These are phyloP conservation scores for Malus hybrid DNA, from an alignment of 331 rosid genomes.

Conservation along the genomic window DNA sequence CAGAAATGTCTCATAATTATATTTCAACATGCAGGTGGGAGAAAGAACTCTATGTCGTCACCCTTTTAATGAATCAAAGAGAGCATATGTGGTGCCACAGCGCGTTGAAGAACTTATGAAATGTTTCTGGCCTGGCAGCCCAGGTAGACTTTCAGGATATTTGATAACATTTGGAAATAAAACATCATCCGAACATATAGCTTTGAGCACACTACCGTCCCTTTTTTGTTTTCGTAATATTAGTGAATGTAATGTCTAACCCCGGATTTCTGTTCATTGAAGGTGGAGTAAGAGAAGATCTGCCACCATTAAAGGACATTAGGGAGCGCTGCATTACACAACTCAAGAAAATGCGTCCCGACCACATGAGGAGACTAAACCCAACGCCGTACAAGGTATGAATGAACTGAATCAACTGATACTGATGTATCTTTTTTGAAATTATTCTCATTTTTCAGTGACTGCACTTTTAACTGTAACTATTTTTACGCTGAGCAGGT, in stretches of 20 bases:
- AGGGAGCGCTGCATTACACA: constrained; percentile 74
- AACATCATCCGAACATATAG: background rate
- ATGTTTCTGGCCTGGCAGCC: constrained; percentile 80
- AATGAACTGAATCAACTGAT: background rate
- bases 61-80: constrained; percentile 95
- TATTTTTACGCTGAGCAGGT: constrained; percentile 38
- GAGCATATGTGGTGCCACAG: constrained; percentile 98
- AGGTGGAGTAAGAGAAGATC: constrained; percentile 51
- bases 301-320: constrained; percentile 64
- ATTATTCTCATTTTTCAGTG: background rate
- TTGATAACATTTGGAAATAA: background rate
- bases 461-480: background rate
- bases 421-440: background rate
- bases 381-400: constrained; percentile 95
- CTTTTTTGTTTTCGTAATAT: background rate
- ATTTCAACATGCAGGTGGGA: constrained; percentile 62
- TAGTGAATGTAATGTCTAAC: background rate
- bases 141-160: constrained; percentile 49
- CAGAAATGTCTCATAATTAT: background rate
- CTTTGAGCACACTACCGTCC: background rate
- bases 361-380: constrained; percentile 96
- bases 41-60: constrained; percentile 91
- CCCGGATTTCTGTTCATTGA: constrained; percentile 5
- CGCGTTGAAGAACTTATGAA: constrained; percentile 82
- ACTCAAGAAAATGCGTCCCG: constrained; percentile 87